Conservation (phyloP, 306 rosid species). For the Amphicarpaea edgeworthii region DNA sequence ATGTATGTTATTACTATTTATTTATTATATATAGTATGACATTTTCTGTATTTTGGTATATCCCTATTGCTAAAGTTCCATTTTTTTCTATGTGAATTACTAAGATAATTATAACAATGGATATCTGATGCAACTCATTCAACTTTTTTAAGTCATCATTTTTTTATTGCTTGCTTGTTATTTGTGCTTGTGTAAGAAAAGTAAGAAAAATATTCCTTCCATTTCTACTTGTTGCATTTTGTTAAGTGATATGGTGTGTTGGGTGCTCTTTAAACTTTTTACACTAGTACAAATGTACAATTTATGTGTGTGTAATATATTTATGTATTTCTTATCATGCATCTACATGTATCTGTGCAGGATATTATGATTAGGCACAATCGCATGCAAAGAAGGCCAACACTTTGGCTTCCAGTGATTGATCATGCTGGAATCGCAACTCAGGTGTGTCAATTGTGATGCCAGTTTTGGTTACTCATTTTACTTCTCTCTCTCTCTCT, state of each 20-base stretch:
- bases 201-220: neutral
- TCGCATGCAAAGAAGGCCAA: constrained; percentile 96
- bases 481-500: too few species aligned
- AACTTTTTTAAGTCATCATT: neutral
- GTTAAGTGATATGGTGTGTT: constrained; percentile 1
- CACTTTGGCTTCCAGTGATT: constrained; percentile 97
- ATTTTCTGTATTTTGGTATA: constrained; percentile 29
- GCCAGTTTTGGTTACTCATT: too few species aligned
- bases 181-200: constrained; percentile 4
- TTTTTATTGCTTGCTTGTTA: constrained; percentile 22
- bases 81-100: neutral
- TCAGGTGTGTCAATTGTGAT: constrained; percentile 72
- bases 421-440: constrained; percentile 99
- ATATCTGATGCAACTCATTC: constrained; percentile 26
- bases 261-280: constrained; percentile 17
- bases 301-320: neutral
- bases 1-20: constrained; percentile 11
- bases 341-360: constrained; percentile 53
- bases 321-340: constrained; percentile 21
- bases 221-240: constrained; percentile 25
- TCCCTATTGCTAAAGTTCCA: neutral
- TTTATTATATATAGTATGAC: too few species aligned
- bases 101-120: neutral
- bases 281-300: neutral
- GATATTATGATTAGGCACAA: constrained; percentile 96